Evolutionary conservation across 164 flowering plant genomes (phyloP).

Genomic region (Buxus sempervirens): DNA sequence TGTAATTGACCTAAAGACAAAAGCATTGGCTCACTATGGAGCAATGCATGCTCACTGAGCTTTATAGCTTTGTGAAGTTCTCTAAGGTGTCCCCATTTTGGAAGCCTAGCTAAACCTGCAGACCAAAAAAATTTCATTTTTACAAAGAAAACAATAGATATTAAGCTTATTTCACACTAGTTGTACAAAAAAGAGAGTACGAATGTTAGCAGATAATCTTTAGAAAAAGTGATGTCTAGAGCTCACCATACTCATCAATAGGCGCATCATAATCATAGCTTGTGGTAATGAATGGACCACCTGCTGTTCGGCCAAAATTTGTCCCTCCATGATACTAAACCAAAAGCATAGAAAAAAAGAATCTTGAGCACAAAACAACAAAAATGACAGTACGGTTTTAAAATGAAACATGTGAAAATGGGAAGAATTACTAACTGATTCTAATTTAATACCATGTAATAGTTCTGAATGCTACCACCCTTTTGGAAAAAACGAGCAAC

Average conservation of each 20-base stretch:
- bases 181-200: background rate
- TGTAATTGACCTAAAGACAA: slow-evolving; percentile 70
- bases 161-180: background rate
- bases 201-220: background rate
- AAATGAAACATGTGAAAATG: no score
- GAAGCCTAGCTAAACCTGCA: slow-evolving; percentile 80
- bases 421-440: no score
- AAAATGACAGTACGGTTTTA: background rate
- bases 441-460: slow-evolving; percentile 73
- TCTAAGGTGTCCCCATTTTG: slow-evolving; percentile 97
- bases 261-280: no score
- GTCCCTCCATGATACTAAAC: slow-evolving; percentile 97
- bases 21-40: slow-evolving; percentile 42
- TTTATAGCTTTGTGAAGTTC: slow-evolving; percentile 85
- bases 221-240: background rate
- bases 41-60: slow-evolving; percentile 62
- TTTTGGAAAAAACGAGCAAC: slow-evolving; percentile 98
- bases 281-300: slow-evolving; percentile 98
- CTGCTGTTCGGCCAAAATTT: slow-evolving; percentile 95
- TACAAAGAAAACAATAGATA: background rate
- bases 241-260: slow-evolving; percentile 95
- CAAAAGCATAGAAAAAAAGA: background rate
- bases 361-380: background rate
- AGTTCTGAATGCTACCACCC: slow-evolving; percentile 89
- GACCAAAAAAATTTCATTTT: slow-evolving; percentile 11